phyloP scores from a whole-genome alignment of 164 flowering plant genomes.

The Tetrastigma voinierianum region DNA sequence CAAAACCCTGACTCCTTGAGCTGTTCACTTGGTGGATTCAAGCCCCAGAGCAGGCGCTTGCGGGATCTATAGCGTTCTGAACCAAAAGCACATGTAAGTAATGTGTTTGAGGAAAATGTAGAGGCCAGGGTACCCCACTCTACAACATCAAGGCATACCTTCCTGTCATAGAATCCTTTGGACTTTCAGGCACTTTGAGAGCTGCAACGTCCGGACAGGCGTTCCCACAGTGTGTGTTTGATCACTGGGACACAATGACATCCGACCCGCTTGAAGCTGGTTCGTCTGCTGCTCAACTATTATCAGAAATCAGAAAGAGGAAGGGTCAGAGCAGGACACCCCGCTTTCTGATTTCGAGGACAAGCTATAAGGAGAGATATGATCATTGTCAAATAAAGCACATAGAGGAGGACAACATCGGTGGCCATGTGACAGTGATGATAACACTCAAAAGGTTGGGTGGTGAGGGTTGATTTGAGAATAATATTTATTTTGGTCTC shows the following conservation, averaged over 20 bases:
- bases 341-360: conserved; percentile 60
- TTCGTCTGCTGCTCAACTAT: conserved; percentile 35
- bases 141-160: conserved; percentile 60
- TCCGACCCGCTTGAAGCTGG: conserved; percentile 52
- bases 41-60: conserved; percentile 58
- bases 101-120: conserved; percentile 62
- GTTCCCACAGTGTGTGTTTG: conserved; percentile 63
- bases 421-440: no score
- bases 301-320: conserved; percentile 48
- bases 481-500: no score
- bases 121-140: conserved; percentile 62
- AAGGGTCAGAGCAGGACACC: conserved; percentile 55
- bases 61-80: conserved; percentile 54
- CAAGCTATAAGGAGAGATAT: conserved; percentile 47
- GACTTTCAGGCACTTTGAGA: conserved; percentile 40
- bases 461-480: no score
- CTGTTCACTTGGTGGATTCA: conserved; percentile 57
- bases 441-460: no score
- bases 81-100: conserved; percentile 58
- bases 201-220: conserved; percentile 67
- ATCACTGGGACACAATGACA: conserved; percentile 64
- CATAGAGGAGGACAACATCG: no score
- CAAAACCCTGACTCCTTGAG: conserved; percentile 57
- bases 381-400: no score
- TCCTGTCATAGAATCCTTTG: conserved; percentile 55